phyloP scores from a whole-genome alignment of 1,139 yeast species.

The Saccharomyces hybrid region DNA sequence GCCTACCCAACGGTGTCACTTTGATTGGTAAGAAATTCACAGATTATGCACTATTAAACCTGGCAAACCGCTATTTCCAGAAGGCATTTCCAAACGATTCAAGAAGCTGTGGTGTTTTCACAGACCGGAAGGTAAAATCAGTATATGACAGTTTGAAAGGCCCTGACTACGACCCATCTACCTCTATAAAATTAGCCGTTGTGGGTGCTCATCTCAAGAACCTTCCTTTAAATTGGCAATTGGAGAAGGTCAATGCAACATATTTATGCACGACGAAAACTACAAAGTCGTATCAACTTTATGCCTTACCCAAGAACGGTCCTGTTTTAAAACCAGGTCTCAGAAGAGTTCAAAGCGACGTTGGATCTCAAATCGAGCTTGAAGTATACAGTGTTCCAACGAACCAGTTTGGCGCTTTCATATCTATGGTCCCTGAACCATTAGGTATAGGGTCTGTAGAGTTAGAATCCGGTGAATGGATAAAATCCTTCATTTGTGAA shows the following conservation, averaged over 20 bases:
- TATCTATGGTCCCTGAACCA: constrained; percentile 86
- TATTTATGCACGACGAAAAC: constrained; percentile 61
- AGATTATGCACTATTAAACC: constrained; percentile 79
- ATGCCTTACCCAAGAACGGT: constrained; percentile 67
- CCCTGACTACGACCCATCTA: constrained; percentile 35
- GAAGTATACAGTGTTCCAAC: constrained; percentile 80
- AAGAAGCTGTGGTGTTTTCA: constrained; percentile 42
- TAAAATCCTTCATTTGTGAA: constrained; percentile 90
- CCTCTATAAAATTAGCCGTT: constrained; percentile 66
- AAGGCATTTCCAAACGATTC: constrained; percentile 40
- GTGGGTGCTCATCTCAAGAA: constrained; percentile 94
- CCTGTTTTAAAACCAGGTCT: constrained; percentile 86
- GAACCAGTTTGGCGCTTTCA: constrained; percentile 71
- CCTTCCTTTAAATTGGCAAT: constrained; percentile 88
- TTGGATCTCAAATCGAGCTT: constrained; percentile 56
- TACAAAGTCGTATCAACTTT: constrained; percentile 63
- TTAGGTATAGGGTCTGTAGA: constrained; percentile 91
- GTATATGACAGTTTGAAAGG: constrained; percentile 37
- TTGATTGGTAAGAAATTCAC: constrained; percentile 72
- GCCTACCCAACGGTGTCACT: constrained; percentile 85
- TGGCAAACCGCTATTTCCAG: constrained; percentile 65
- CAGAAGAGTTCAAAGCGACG: constrained; percentile 48
- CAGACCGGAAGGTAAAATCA: constrained; percentile 16
- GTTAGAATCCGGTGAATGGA: constrained; percentile 69
- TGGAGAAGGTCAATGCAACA: constrained; percentile 76